Evolutionary conservation across 352 stramenopile genomes (phyloP).

Genomic region (Phytophthora parvispora): DNA sequence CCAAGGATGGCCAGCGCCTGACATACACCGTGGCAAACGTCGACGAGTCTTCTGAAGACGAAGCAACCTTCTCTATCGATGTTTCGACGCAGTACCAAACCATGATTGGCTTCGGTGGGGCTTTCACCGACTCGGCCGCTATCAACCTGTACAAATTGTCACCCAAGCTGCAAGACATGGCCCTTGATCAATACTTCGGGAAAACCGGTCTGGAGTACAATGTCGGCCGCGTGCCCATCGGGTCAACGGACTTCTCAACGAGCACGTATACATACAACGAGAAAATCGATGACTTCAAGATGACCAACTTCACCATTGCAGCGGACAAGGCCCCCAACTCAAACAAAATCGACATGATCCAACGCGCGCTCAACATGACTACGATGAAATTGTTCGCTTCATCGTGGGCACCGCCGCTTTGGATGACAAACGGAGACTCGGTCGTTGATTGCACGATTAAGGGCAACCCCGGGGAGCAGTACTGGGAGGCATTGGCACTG

Average conservation of each 20-base stretch:
- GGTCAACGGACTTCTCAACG: conserved; percentile 77
- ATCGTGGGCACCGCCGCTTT: conserved; percentile 83
- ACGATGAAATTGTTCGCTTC: conserved; percentile 83
- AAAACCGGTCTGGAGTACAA: conserved; percentile 77
- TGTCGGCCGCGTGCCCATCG: conserved; percentile 85
- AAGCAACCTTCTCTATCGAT: conserved; percentile 37
- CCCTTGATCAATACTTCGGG: conserved; percentile 68
- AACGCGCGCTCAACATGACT: conserved; percentile 56
- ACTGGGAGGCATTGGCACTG: conserved; percentile 65
- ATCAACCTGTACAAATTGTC: conserved; percentile 83
- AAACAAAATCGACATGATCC: conserved; percentile 17
- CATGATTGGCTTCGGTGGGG: conserved; percentile 89
- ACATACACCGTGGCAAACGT: conserved; percentile 4
- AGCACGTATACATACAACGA: conserved; percentile 87
- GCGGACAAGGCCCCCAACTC: conserved; percentile 12
- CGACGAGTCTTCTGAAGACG: conserved; percentile 7
- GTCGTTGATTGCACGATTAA: conserved; percentile 61
- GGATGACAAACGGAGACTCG: conserved; percentile 81
- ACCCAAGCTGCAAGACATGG: conserved; percentile 57
- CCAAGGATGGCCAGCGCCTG: conserved; percentile 8
- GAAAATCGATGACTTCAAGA: conserved; percentile 66
- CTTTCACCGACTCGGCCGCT: conserved; percentile 87
- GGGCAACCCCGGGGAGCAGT: conserved; percentile 57
- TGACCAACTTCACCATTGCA: conserved; percentile 82
- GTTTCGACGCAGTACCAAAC: conserved; percentile 63